A percentile compares a stretch with the other conserved stretches of the same genome.
Conservation (phyloP, 768 basidiomycete genomes). For the Tricholoma bakamatsutake region DNA sequence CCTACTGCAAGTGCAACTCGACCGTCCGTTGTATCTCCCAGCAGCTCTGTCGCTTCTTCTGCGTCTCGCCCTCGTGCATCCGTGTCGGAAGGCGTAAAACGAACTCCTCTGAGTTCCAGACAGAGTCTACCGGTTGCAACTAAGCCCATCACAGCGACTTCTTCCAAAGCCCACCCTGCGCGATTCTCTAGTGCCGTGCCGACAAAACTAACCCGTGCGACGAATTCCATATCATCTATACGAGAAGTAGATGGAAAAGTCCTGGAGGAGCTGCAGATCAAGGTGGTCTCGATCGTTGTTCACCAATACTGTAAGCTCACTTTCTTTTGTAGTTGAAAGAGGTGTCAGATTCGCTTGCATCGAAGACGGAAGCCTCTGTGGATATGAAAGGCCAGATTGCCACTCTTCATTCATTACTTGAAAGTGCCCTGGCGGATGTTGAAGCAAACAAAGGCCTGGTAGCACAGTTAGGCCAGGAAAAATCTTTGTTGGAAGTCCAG, state of each 20-base stretch:
- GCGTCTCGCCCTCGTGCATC: conserved; percentile 56
- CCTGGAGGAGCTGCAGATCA: conserved; percentile 50
- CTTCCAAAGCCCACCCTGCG: conserved; percentile 27
- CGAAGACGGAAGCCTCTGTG: conserved; percentile 44
- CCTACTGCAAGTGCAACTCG: conserved; percentile 33
- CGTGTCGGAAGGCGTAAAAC: conserved; percentile 60
- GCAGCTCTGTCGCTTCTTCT: conserved; percentile 42
- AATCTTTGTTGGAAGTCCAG: conserved; percentile 41
- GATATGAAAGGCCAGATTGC: conserved; percentile 50
- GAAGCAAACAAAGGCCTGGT: conserved; percentile 38
- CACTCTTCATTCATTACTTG: conserved; percentile 44
- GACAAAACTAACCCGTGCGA: conserved; percentile 38
- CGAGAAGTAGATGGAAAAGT: conserved; percentile 58
- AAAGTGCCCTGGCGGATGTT: conserved; percentile 38
- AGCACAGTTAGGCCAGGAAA: conserved; percentile 45
- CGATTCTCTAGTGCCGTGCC: conserved; percentile 28
- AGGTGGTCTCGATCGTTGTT: conserved; percentile 34
- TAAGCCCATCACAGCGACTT: conserved; percentile 23
- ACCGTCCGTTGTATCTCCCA: conserved; percentile 51
- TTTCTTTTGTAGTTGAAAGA: conserved; percentile 47
- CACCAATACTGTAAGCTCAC: background rate
- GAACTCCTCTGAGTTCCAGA: conserved; percentile 36
- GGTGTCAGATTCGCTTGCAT: conserved; percentile 44
- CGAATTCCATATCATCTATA: conserved; percentile 69
- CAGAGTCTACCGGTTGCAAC: conserved; percentile 34